phyloP scores from a whole-genome alignment of 2,329 filamentous ascomycete genomes.

The Aurifilum marmelostoma region DNA sequence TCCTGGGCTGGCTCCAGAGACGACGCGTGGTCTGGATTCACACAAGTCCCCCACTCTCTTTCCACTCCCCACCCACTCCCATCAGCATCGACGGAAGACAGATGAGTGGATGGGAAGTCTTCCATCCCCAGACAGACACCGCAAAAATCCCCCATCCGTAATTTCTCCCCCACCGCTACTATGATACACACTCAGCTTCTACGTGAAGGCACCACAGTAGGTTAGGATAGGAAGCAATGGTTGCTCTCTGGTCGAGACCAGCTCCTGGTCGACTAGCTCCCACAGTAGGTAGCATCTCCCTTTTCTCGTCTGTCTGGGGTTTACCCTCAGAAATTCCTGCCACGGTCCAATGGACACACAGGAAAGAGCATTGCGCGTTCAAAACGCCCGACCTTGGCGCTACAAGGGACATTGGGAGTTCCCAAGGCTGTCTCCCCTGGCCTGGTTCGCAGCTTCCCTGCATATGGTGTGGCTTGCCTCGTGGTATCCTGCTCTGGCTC shows the following conservation, averaged over 20 bases:
- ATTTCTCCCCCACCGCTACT: conserved; percentile 1
- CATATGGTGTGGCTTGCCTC: conserved; percentile 11
- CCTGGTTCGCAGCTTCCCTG: background rate
- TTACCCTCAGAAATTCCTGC: background rate
- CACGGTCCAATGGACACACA: background rate
- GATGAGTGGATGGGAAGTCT: conserved; percentile 18
- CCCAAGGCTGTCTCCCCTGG: background rate
- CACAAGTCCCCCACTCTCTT: background rate
- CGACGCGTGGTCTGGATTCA: background rate
- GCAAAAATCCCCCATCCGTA: background rate
- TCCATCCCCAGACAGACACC: conserved; percentile 5
- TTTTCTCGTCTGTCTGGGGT: background rate
- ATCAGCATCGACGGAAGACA: background rate
- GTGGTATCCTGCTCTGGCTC: background rate
- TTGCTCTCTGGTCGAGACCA: background rate
- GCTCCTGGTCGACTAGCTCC: background rate
- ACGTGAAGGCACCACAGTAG: background rate
- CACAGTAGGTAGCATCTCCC: background rate
- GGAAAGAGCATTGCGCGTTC: background rate
- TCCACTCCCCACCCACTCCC: background rate
- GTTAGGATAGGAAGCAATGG: background rate
- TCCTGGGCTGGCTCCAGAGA: background rate
- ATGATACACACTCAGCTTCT: background rate
- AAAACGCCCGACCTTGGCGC: conserved; percentile 4
- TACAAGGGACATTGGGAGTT: background rate